Base-by-base conservation (phyloP, 148 eudicot species). In the Heliamphora exappendiculata region DNA sequence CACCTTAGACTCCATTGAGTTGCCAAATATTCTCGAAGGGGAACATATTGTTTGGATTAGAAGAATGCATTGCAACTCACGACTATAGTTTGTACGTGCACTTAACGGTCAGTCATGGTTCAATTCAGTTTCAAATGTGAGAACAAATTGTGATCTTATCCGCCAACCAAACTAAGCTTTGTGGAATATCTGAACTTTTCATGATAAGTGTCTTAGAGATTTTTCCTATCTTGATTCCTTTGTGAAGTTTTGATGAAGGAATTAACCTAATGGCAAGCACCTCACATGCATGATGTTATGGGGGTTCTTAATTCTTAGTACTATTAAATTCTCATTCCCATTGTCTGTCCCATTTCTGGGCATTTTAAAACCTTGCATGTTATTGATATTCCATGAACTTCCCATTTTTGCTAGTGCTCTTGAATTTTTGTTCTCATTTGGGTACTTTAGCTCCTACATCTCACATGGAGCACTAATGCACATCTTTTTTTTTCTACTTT, bases 401-500 rank as follows among this genome's bases (percentile, higher is more conserved):
- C 60, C 67, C 33, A 31, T 28, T 36, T 31, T 31, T 28, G 16
- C 50, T n/a, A 59, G 50, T 11, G 22, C 33, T 29, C n/a, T 49
- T 36, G 4, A 41, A 20, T 41, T 68, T 22, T 42, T 31, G 44
- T 44, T 58, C 17, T 42, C 29, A 22, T 69, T n/a, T 54, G 34
- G 42, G 26, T 64, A 31, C 33, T 8, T 31, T 33, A 53, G 26
- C 19, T 29, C 47, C 63, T 19, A 74, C 78, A 54, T 28, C 49
- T 67, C 82, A 74, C 74, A 74, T 74, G 82, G 58, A 74, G 31
- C 57, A 79, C 64, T 54, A 74, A 53, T 66, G 7, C 42, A 31
- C 74, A 42, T 73, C 34, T 42, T 47, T 60, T 20, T 69, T 16
- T 39, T 13, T n/a, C n/a, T n/a, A n/a, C n/a, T 36, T 63, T 75